Base-by-base conservation (phyloP, 2,329 filamentous ascomycete genomes). In the Myriosclerotinia curreyana region DNA sequence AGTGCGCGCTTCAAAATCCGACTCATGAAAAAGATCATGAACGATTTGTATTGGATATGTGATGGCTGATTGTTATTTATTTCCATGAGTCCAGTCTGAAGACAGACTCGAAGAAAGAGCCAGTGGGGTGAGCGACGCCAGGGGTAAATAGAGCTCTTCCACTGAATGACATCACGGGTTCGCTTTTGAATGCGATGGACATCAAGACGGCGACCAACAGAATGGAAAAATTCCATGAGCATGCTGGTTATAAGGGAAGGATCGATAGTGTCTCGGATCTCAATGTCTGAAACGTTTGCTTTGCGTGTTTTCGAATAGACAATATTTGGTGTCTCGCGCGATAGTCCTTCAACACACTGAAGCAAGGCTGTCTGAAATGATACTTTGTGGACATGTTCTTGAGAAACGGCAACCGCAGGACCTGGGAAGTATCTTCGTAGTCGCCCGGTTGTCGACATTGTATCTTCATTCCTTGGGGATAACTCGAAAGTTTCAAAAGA, bases 81-180 rank as follows among this genome's bases (percentile, higher is more conserved):
- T 14, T 11, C 14, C 22, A 40, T 52, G 4, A 71, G 48, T 20
- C 51, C 64, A 1, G 52, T 65, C 60, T 86, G 82, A 2, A 85
- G 66, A 0, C 76, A 71, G 0, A 85, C 82, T 0, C 84, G 80
- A 3, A 86, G 62, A 0, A 86, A 74, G 0, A 87, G 74, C 83
- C 83, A 87, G 0, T 81, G 65, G 0, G 83, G 75, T 15, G 83
- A 85, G 52, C 80, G 73, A 14, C 79, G 74, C 83, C 83, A 86
- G 0, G 80, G 81, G 0, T 60, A 50, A 0, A 65, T 66, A 17
- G 65, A 64, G 62, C 72, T 54, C 2, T 68, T 65, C 75, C 77
- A 85, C 12, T 82, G 64, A 0, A 85, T 77, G 17, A 86, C 83
- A 48, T 86, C 83, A 2, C 82, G 79, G 0, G 80, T 82, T 38